phyloP scores from a whole-genome alignment of 768 basidiomycete species.

The Neoboletus brunneissimus region DNA sequence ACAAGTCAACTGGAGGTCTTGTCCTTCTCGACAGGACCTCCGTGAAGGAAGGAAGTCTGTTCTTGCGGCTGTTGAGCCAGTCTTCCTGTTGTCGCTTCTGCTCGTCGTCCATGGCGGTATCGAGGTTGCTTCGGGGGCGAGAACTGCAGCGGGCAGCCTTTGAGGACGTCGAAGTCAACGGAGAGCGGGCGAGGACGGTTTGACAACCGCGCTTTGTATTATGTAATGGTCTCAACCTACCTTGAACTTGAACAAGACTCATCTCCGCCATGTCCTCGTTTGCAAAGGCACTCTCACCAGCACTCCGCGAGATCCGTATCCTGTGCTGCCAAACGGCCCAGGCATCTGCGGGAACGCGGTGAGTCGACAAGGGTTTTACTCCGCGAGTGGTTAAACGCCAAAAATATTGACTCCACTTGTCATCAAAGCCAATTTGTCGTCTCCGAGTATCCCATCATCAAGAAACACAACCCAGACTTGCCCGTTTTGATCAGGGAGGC shows the following conservation, averaged over 20 bases:
- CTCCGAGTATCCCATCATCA: conserved; percentile 69
- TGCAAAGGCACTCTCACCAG: conserved; percentile 71
- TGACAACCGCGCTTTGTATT: conserved; percentile 19
- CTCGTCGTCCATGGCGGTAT: conserved; percentile 50
- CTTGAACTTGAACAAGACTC: conserved; percentile 6
- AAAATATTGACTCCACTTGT: background rate
- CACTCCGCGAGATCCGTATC: conserved; percentile 76
- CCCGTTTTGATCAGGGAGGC: conserved; percentile 82
- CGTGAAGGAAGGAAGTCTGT: conserved; percentile 81
- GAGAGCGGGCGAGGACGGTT: conserved; percentile 5
- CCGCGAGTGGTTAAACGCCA: background rate
- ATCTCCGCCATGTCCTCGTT: conserved; percentile 54
- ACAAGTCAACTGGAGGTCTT: conserved; percentile 93
- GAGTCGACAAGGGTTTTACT: conserved; percentile 20
- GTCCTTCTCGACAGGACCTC: conserved; percentile 92
- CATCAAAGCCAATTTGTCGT: conserved; percentile 72
- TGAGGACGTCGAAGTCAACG: conserved; percentile 19
- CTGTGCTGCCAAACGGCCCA: conserved; percentile 75
- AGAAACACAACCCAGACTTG: conserved; percentile 83
- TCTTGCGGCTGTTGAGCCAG: conserved; percentile 66
- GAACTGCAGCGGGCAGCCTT: conserved; percentile 15
- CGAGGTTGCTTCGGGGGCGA: conserved; percentile 4
- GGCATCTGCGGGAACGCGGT: conserved; percentile 82
- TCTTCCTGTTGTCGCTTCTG: conserved; percentile 60
- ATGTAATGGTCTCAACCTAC: conserved; percentile 23